Conservation (phyloP, 805 yeast genomes). For the Wickerhamiella allomyrinae region DNA sequence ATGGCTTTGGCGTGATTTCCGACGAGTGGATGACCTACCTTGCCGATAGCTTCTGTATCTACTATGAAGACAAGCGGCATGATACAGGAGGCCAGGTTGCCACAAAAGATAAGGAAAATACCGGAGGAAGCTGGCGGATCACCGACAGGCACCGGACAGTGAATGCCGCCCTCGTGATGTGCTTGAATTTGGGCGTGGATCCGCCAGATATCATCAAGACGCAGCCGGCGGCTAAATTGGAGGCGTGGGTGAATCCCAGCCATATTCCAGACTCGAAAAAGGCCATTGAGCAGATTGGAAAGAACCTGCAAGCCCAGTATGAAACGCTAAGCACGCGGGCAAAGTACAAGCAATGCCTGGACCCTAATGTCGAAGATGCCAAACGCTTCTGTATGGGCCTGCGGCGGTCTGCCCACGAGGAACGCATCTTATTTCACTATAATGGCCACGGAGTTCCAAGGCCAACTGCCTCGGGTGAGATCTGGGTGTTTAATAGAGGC, state of each 20-base stretch:
- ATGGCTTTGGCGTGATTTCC: constrained; percentile 33
- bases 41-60: constrained; percentile 51
- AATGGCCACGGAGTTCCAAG: constrained; percentile 98
- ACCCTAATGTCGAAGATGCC: constrained; percentile 91
- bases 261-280: constrained; percentile 71
- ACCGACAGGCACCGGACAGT: constrained; percentile 85
- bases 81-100: constrained; percentile 63
- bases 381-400: constrained; percentile 81
- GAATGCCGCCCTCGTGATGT: constrained; percentile 79
- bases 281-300: constrained; percentile 84
- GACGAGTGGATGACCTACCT: constrained; percentile 17
- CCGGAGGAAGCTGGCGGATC: constrained; percentile 71
- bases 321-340: constrained; percentile 80
- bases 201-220: constrained; percentile 94
- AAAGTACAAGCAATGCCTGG: constrained; percentile 77
- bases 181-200: constrained; percentile 87
- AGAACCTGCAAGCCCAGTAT: constrained; percentile 72
- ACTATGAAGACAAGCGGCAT: constrained; percentile 85
- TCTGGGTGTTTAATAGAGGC: constrained; percentile 96
- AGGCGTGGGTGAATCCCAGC: constrained; percentile 88
- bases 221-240: constrained; percentile 80
- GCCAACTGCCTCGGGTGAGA: constrained; percentile 91
- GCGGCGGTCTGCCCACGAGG: constrained; percentile 84
- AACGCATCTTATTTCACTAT: constrained; percentile 82
- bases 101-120: constrained; percentile 36